Evolutionary conservation across 225 moss, liverwort and hornwort genomes (phyloP).

Genomic region (Marchantia polymorpha): DNA sequence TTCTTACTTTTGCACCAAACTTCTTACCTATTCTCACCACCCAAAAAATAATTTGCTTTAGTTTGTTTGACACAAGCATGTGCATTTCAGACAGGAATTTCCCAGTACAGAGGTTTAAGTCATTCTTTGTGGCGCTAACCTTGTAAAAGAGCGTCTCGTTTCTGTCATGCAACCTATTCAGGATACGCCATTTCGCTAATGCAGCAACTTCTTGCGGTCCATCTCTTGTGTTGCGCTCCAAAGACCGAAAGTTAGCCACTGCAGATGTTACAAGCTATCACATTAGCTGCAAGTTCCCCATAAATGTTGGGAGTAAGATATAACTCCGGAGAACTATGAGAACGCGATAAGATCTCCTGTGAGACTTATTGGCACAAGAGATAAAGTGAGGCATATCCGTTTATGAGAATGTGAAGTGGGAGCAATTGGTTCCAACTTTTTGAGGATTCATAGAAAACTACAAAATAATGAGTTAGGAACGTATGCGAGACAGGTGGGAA

Average conservation of each 20-base stretch:
- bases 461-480: no score
- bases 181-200: constrained; percentile 96
- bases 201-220: constrained; percentile 77
- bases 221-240: constrained; percentile 84
- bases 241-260: constrained; percentile 85
- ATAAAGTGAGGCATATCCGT: no score
- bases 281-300: neutral
- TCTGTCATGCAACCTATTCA: constrained; percentile 92
- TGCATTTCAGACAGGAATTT: neutral
- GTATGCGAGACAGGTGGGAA: no score
- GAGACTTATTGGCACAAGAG: neutral
- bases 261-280: constrained; percentile 1
- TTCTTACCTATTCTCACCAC: no score
- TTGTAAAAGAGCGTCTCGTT: constrained; percentile 95
- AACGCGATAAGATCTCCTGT: neutral
- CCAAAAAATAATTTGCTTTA: neutral
- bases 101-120: neutral
- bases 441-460: no score
- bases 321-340: neutral
- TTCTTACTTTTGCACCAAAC: neutral
- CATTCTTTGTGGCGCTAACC: constrained; percentile 31
- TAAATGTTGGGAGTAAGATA: neutral
- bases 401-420: no score
- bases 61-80: neutral
- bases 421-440: no score